Evolutionary conservation across 371 early-diverging fungal species (phyloP).

Genomic region (Apophysomyces variabilis): DNA sequence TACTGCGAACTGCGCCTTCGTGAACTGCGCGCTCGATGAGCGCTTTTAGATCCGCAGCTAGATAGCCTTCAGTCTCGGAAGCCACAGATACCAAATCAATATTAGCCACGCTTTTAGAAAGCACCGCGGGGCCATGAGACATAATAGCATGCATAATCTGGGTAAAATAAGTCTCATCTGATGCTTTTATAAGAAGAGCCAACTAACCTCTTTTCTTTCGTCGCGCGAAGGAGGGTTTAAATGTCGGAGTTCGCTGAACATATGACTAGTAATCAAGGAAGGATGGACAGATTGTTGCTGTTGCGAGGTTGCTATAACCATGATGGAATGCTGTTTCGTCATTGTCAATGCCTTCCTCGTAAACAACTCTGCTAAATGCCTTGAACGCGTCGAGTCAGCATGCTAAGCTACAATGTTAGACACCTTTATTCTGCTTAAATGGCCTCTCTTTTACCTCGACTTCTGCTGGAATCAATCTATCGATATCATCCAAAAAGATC

Average conservation of each 20-base stretch:
- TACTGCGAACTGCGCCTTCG: conserved; percentile 76
- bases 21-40: conserved; percentile 84
- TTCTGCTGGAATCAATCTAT: conserved; percentile 87
- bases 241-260: conserved; percentile 71
- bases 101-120: conserved; percentile 39
- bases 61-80: conserved; percentile 87
- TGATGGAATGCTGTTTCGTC: conserved; percentile 55
- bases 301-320: conserved; percentile 72
- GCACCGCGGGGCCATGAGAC: conserved; percentile 39
- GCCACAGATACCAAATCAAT: conserved; percentile 78
- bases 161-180: neutral
- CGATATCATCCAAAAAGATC: conserved; percentile 96
- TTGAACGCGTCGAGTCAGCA: conserved; percentile 69
- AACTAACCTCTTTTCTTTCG: conserved; percentile 65
- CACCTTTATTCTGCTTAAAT: neutral
- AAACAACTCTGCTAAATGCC: conserved; percentile 75
- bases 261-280: conserved; percentile 63
- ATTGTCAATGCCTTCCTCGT: conserved; percentile 49
- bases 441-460: conserved; percentile 59
- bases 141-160: conserved; percentile 67
- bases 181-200: conserved; percentile 13
- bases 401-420: conserved; percentile 42
- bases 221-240: conserved; percentile 71
- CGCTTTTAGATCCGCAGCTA: conserved; percentile 82
- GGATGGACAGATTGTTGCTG: conserved; percentile 74